These are phyloP conservation scores for Tetrapisispora arboricola DNA, from an alignment of 805 yeast genomes.

Conservation along the genomic window DNA sequence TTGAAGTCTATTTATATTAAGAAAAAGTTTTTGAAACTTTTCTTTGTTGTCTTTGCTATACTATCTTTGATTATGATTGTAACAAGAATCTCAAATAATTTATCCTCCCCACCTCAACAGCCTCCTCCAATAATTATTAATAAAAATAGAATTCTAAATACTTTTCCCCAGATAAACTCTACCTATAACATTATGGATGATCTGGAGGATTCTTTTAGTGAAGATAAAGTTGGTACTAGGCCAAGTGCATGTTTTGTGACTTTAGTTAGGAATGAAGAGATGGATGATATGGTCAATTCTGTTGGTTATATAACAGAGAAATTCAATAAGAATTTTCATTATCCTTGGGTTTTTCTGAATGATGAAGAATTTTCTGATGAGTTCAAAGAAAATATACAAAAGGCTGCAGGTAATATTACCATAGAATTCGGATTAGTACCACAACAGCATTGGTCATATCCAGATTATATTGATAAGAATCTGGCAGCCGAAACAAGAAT, in stretches of 20 bases:
- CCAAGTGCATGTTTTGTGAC: slow-evolving; percentile 37
- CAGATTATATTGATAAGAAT: slow-evolving; percentile 64
- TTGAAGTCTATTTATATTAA: not conserved
- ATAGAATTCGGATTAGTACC: slow-evolving; percentile 68
- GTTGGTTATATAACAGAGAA: slow-evolving; percentile 68
- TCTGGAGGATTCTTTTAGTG: slow-evolving; percentile 1
- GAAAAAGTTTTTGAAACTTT: not conserved
- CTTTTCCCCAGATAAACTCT: not conserved
- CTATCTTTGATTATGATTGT: not conserved
- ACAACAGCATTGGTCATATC: slow-evolving; percentile 79
- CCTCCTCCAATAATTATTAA: not conserved
- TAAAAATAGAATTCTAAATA: not conserved
- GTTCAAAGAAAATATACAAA: slow-evolving; percentile 45
- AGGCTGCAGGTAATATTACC: slow-evolving; percentile 45
- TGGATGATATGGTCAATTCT: slow-evolving; percentile 46
- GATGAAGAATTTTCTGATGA: slow-evolving; percentile 66
- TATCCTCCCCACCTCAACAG: not conserved
- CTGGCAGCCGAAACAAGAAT: slow-evolving; percentile 56
- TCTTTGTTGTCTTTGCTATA: not conserved
- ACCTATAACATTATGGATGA: slow-evolving; percentile 4
- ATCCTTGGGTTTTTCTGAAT: slow-evolving; percentile 90
- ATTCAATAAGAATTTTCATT: slow-evolving; percentile 63
- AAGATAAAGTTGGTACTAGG: slow-evolving; percentile 12
- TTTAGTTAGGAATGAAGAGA: slow-evolving; percentile 60
- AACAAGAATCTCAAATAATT: not conserved